Conservation (phyloP, 1,284 basidiomycete species). For the Ustilago lituana region DNA sequence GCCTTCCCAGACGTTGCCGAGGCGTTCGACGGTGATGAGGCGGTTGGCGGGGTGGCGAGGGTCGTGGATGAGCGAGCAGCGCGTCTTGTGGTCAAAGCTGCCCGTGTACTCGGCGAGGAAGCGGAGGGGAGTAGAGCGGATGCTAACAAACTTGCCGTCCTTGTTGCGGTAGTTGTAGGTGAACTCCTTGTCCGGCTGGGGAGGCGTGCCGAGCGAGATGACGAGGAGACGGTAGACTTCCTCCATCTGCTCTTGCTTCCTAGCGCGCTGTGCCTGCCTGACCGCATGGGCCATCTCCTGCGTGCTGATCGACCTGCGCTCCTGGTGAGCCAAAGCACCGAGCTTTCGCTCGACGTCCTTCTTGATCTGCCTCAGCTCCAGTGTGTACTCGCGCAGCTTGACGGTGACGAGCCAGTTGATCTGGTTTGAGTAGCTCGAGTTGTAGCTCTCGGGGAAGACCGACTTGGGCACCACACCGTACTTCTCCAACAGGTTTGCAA, state of each 20-base stretch:
- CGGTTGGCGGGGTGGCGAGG: slow-evolving; percentile 83
- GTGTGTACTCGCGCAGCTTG: slow-evolving; percentile 88
- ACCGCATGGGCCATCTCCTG: slow-evolving; percentile 36
- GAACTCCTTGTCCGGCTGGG: slow-evolving; percentile 51
- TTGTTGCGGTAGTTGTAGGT: slow-evolving; percentile 73
- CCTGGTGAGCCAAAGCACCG: slow-evolving; percentile 62
- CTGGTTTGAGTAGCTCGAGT: slow-evolving; percentile 78
- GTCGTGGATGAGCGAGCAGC: slow-evolving; percentile 93
- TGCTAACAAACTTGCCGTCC: slow-evolving; percentile 77
- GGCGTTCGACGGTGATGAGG: slow-evolving; percentile 90
- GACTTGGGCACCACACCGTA: slow-evolving; percentile 70
- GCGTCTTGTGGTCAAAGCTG: slow-evolving; percentile 73
- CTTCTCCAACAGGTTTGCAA: slow-evolving; percentile 75
- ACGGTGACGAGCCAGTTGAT: slow-evolving; percentile 83
- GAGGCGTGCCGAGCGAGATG: slow-evolving; percentile 75
- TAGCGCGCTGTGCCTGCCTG: slow-evolving; percentile 67
- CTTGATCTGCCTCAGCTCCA: slow-evolving; percentile 79
- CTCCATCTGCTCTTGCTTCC: slow-evolving; percentile 84
- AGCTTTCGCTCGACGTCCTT: slow-evolving; percentile 60
- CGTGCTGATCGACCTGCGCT: neutral
- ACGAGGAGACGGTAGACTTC: slow-evolving; percentile 88
- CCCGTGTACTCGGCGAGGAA: slow-evolving; percentile 70
- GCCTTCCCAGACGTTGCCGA: slow-evolving; percentile 90
- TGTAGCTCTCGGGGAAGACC: slow-evolving; percentile 85
- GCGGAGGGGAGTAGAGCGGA: slow-evolving; percentile 81